Percentiles rank a stretch among this genome's conserved stretches.
phyloP scores from a whole-genome alignment of 495 filamentous ascomycete genomes.

The Daldinia vernicosa region DNA sequence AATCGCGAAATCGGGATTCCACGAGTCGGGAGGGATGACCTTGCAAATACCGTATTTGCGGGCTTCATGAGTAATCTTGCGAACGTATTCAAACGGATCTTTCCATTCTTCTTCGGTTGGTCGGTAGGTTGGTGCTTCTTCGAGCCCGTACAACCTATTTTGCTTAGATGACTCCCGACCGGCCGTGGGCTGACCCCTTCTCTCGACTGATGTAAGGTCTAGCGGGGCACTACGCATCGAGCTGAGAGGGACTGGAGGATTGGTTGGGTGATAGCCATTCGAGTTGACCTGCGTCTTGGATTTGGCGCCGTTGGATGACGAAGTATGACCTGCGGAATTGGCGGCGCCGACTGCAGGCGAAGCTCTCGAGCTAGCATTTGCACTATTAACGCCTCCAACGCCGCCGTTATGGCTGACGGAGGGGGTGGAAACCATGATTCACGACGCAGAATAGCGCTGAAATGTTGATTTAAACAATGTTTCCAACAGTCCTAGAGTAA shows the following conservation, averaged over 20 bases:
- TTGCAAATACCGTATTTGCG: conserved; percentile 90
- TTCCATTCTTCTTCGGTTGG: conserved; percentile 94
- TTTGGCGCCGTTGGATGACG: conserved; percentile 51
- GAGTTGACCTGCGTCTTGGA: conserved; percentile 56
- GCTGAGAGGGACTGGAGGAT: conserved; percentile 59
- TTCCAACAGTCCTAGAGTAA: conserved; percentile 19
- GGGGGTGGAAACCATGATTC: conserved; percentile 54
- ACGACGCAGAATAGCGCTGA: conserved; percentile 15
- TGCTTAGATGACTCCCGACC: conserved; percentile 78
- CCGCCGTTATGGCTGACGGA: conserved; percentile 50
- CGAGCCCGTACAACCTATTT: conserved; percentile 80
- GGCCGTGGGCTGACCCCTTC: conserved; percentile 79
- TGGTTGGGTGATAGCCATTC: conserved; percentile 63
- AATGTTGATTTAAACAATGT: not conserved
- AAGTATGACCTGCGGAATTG: conserved; percentile 43
- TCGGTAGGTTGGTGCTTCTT: conserved; percentile 90
- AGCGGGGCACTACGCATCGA: conserved; percentile 67
- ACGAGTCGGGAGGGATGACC: conserved; percentile 90
- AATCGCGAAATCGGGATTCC: conserved; percentile 95
- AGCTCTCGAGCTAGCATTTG: conserved; percentile 57
- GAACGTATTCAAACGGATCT: conserved; percentile 91
- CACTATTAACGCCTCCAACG: conserved; percentile 46
- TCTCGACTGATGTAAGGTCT: conserved; percentile 90
- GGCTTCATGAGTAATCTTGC: conserved; percentile 86
- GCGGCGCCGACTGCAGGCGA: conserved; percentile 55